Evolutionary conservation across 75 land plant species (phyloP).

Genomic region (Isoetes taiwanensis): DNA sequence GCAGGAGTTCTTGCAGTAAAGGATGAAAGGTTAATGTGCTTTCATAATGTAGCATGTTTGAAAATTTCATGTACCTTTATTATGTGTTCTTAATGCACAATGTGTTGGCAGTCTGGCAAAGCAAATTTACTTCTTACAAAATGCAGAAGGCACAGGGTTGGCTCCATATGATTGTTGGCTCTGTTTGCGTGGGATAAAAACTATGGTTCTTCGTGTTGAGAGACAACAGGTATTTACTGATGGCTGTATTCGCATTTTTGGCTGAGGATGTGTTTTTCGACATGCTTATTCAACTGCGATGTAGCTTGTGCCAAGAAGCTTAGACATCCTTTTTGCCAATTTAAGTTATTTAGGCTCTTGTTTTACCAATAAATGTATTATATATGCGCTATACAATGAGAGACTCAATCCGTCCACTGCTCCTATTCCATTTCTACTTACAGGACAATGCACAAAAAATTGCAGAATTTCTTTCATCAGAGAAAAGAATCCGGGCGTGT

Average conservation of each 20-base stretch:
- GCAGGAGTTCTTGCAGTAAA: constrained; percentile 91
- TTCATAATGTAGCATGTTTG: too few relatives aligned
- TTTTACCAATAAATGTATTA: not conserved
- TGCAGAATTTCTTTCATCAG: constrained; percentile 72
- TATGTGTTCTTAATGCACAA: constrained; percentile 2
- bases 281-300: too few relatives aligned
- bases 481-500: constrained; percentile 61
- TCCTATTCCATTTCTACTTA: constrained; percentile 1
- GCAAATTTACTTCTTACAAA: constrained; percentile 79
- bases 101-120: constrained; percentile 63
- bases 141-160: constrained; percentile 89
- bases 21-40: constrained; percentile 71
- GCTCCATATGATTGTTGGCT: constrained; percentile 98
- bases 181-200: constrained; percentile 81
- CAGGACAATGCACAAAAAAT: constrained; percentile 92
- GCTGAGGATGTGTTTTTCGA: too few relatives aligned
- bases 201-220: constrained; percentile 89
- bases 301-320: too few relatives aligned
- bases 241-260: too few relatives aligned
- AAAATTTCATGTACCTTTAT: too few relatives aligned
- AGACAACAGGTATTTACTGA: constrained; percentile 65
- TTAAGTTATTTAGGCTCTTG: not conserved
- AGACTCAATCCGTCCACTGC: not conserved
- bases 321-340: too few relatives aligned
- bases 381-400: not conserved